Evolutionary conservation across 331 rosid species (phyloP), one percentile per base, ranked within the genome.

Genomic region (Ulmus americana): DNA sequence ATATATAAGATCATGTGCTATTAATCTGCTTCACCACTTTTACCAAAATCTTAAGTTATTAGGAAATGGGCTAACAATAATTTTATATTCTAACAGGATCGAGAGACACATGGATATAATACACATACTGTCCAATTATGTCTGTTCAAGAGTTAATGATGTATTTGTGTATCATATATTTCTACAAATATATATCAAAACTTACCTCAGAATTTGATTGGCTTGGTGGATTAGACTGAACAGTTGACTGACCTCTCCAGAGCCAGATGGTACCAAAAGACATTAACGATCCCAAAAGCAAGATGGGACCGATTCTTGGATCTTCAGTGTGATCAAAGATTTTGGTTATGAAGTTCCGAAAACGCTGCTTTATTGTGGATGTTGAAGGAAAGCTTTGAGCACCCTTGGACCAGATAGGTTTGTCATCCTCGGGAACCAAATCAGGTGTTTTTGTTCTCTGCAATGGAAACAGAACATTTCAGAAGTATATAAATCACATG

Each of bases 211-310:
- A 68, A 63, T 59, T 74, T 22, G 86, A 74, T 71, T 78, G 68
- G 55, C 39, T 57, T 3, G 75, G 50, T 67, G 54, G 71, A 48
- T 63, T 79, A 70, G 78, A 39, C 65, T 53, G 72, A 35, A 67
- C 66, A 71, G 61, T 71, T 67, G 73, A 79, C 76, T 81, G 98
- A 77, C 80, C 82, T 66, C 91, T 81, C 63, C 79, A 74, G 68
- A 92, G 78, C 95, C 95, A 89, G 59, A 83, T 79, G 67, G 83
- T 61, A 47, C 86, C 95, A 8, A 87, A 69, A 69, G 95, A 83
- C 76, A 83, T 58, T 55, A 92, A 76, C 50, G 97, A 90, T n/a
- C 77, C 90, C 58, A 92, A 84, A 80, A 92, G 95, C 74, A 92
- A 69, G 65, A 65, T 60, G 3, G 97, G 97, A 76, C 95, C 97